Conservation (phyloP, 257 asterid species). For the Solanum sitiens region DNA sequence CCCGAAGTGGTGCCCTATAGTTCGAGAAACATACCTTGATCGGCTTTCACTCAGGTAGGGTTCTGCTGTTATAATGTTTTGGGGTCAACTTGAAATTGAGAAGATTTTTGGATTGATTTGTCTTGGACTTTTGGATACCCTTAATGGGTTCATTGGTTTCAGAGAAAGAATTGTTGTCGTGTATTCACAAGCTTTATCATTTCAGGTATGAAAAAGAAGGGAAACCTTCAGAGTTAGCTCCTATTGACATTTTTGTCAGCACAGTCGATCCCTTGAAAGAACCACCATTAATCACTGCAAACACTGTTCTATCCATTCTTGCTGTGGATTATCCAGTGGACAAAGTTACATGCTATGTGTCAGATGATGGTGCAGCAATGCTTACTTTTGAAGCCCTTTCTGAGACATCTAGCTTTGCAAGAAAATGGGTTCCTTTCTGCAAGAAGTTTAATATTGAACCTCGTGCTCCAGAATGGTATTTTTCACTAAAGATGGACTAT, state of each 20-base stretch:
- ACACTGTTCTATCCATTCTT: slow-evolving; percentile 77
- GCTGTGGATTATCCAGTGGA: slow-evolving; percentile 83
- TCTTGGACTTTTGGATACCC: neutral
- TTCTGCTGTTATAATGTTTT: neutral
- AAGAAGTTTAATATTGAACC: slow-evolving; percentile 77
- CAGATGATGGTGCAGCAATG: slow-evolving; percentile 94
- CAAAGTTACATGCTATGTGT: slow-evolving; percentile 69
- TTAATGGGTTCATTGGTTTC: neutral
- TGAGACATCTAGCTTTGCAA: slow-evolving; percentile 70
- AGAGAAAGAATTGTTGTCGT: neutral
- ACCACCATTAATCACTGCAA: slow-evolving; percentile 76
- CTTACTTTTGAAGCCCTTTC: slow-evolving; percentile 83
- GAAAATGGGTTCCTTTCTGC: slow-evolving; percentile 83
- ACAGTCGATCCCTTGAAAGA: slow-evolving; percentile 88
- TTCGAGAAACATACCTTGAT: slow-evolving; percentile 87
- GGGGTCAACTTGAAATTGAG: neutral
- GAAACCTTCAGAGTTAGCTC: slow-evolving; percentile 58
- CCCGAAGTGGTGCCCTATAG: slow-evolving; percentile 86
- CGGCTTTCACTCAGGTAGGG: slow-evolving; percentile 70
- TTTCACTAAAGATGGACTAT: slow-evolving; percentile 74
- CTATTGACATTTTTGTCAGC: slow-evolving; percentile 67
- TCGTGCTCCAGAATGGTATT: slow-evolving; percentile 91
- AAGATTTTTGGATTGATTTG: neutral
- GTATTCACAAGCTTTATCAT: neutral
- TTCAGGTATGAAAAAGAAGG: slow-evolving; percentile 82